phyloP scores from a whole-genome alignment of 2,329 filamentous ascomycete genomes.

The Diaporthe humulicola region DNA sequence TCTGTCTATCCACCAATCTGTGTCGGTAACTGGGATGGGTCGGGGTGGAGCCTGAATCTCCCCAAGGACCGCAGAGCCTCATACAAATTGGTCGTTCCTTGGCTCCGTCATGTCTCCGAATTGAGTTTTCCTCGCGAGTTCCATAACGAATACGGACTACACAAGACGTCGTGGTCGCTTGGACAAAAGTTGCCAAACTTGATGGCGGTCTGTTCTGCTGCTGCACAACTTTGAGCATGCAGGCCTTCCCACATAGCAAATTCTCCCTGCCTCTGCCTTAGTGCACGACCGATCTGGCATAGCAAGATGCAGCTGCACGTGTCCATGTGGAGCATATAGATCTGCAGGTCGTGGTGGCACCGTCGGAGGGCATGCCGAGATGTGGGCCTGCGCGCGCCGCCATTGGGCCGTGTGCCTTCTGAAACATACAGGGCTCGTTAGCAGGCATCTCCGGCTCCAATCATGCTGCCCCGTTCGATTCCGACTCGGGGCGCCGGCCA shows the following conservation, averaged over 20 bases:
- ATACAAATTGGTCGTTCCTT: conserved; percentile 1
- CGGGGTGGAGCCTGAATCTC: conserved; percentile 6
- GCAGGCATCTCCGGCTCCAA: conserved; percentile 33
- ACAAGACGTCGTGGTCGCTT: not conserved
- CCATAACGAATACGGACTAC: not conserved
- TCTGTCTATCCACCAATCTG: conserved; percentile 22
- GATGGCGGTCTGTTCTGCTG: not conserved
- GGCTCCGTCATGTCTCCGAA: conserved; percentile 7
- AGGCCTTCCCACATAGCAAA: not conserved
- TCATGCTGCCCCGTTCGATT: conserved; percentile 26
- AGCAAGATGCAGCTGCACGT: conserved; percentile 30
- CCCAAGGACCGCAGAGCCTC: conserved; percentile 29
- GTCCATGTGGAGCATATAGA: conserved; percentile 22
- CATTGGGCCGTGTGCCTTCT: conserved; percentile 31
- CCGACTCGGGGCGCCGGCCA: conserved; percentile 31
- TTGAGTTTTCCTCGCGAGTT: not conserved
- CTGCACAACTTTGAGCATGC: not conserved
- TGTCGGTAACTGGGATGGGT: conserved; percentile 15
- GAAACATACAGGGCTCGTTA: conserved; percentile 25
- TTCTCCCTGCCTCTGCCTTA: conserved; percentile 15
- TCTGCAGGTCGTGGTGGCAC: conserved; percentile 24
- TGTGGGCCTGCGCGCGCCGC: conserved; percentile 25
- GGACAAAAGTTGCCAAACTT: not conserved
- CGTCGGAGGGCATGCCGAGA: conserved; percentile 30
- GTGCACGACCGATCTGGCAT: conserved; percentile 27